Percentiles rank a stretch among this genome's conserved stretches.
Evolutionary conservation across 306 rosid genomes (phyloP).

Genomic region (Leucaena leucocephala): DNA sequence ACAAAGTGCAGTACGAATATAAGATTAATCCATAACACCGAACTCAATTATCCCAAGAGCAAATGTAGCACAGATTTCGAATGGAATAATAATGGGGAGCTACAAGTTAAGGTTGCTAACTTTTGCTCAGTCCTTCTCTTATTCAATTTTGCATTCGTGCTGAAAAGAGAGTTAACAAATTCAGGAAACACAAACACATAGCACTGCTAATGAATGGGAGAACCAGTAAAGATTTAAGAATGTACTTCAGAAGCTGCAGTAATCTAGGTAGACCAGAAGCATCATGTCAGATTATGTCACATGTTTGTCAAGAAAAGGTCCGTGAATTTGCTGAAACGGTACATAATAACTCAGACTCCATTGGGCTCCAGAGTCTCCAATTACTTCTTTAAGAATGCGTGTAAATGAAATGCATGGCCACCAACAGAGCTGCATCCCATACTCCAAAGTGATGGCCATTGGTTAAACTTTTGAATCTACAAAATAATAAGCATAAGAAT

Average conservation of each 20-base stretch:
- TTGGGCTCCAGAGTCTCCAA: slow-evolving; percentile 37
- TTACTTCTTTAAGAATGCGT: slow-evolving; percentile 48
- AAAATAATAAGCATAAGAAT: slow-evolving; percentile 33
- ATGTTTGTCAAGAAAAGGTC: slow-evolving; percentile 21
- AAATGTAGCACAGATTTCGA: slow-evolving; percentile 16
- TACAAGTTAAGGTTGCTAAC: slow-evolving; percentile 37
- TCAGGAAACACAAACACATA: slow-evolving; percentile 41
- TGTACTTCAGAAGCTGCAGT: slow-evolving; percentile 38
- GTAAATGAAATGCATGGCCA: slow-evolving; percentile 41
- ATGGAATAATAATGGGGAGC: slow-evolving; percentile 1
- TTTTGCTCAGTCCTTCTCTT: slow-evolving; percentile 41
- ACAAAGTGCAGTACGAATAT: neutral
- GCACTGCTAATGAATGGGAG: slow-evolving; percentile 42
- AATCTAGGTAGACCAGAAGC: slow-evolving; percentile 43
- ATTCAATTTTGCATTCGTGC: slow-evolving; percentile 45
- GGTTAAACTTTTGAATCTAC: slow-evolving; percentile 52
- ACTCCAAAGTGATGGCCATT: slow-evolving; percentile 38
- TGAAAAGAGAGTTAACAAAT: slow-evolving; percentile 49
- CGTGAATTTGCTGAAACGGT: slow-evolving; percentile 35
- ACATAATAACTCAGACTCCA: slow-evolving; percentile 39
- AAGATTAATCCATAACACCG: slow-evolving; percentile 17
- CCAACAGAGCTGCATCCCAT: slow-evolving; percentile 42
- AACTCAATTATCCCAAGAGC: slow-evolving; percentile 19
- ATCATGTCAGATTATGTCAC: slow-evolving; percentile 33
- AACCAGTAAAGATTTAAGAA: slow-evolving; percentile 44